Evolutionary conservation across 1,139 yeast genomes (phyloP).

Genomic region (Debaryomyces nepalensis): DNA sequence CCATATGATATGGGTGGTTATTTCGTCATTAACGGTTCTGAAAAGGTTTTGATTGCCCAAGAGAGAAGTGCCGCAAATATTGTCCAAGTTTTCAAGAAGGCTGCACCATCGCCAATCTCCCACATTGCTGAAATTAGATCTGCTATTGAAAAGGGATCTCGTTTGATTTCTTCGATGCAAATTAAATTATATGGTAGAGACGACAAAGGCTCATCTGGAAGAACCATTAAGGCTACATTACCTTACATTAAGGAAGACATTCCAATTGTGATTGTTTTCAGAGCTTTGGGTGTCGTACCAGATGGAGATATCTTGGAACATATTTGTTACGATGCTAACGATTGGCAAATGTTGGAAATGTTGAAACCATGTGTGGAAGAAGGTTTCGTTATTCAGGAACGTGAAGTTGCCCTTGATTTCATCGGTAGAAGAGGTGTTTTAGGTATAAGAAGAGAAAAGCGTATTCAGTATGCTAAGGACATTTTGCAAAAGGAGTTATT

Average conservation of each 20-base stretch:
- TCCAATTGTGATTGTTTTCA: slow-evolving; percentile 93
- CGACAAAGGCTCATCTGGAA: slow-evolving; percentile 69
- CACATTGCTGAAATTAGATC: slow-evolving; percentile 97
- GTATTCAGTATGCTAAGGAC: slow-evolving; percentile 97
- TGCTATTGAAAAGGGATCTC: slow-evolving; percentile 95
- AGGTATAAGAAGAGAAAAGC: slow-evolving; percentile 96
- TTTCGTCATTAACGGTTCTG: slow-evolving; percentile 97
- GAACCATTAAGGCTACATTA: slow-evolving; percentile 91
- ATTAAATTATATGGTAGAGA: slow-evolving; percentile 89
- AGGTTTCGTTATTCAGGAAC: slow-evolving; percentile 96
- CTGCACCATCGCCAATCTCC: slow-evolving; percentile 96
- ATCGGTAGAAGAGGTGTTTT: slow-evolving; percentile 97
- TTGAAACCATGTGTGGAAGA: slow-evolving; percentile 98
- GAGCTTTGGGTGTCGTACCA: slow-evolving; percentile 98
- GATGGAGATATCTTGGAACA: slow-evolving; percentile 99
- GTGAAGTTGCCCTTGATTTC: slow-evolving; percentile 96
- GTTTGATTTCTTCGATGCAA: slow-evolving; percentile 92
- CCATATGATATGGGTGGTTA: slow-evolving; percentile 99
- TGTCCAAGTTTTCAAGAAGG: slow-evolving; percentile 96
- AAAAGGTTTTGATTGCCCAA: slow-evolving; percentile 96
- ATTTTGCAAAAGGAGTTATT: slow-evolving; percentile 92
- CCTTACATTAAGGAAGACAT: slow-evolving; percentile 97
- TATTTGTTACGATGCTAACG: slow-evolving; percentile 95
- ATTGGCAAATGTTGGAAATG: slow-evolving; percentile 99
- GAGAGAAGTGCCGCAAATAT: slow-evolving; percentile 98